phyloP scores from a whole-genome alignment of 148 eudicot species.

The Rheum nobile region DNA sequence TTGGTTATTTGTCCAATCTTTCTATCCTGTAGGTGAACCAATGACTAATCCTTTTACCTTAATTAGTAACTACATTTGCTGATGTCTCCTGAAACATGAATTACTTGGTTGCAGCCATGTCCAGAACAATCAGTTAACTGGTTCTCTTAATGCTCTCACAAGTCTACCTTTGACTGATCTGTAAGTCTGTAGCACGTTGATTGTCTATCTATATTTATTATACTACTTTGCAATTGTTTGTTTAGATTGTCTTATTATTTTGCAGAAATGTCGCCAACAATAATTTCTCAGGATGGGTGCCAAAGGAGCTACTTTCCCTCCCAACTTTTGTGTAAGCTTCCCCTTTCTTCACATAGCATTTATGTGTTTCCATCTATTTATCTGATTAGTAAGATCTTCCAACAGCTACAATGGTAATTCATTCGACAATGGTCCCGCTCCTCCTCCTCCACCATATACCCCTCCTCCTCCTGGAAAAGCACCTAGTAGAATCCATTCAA shows the following conservation, averaged over 20 bases:
- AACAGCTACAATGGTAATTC: conserved; percentile 73
- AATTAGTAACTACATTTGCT: not conserved
- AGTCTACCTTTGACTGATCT: conserved; percentile 68
- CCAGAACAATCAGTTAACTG: conserved; percentile 79
- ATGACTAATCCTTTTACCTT: conserved; percentile 6
- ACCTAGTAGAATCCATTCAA: conserved; percentile 34
- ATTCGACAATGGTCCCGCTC: conserved; percentile 90
- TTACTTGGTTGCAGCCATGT: conserved; percentile 44
- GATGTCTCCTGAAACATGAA: conserved; percentile 16
- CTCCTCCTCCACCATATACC: conserved; percentile 81
- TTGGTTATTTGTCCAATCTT: conserved; percentile 59
- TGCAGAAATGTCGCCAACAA: conserved; percentile 90
- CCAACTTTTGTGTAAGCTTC: conserved; percentile 67
- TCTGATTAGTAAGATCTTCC: conserved; percentile 3
- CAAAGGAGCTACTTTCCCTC: conserved; percentile 60
- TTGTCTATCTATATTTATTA: not conserved
- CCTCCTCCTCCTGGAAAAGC: conserved; percentile 80
- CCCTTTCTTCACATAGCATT: not conserved
- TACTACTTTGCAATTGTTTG: not conserved
- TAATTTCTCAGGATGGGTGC: conserved; percentile 83
- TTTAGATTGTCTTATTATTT: conserved; percentile 1
- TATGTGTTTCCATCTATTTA: not conserved
- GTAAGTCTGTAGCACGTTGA: conserved; percentile 36
- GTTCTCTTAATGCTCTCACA: conserved; percentile 47
- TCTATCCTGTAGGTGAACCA: conserved; percentile 68